phyloP scores from a whole-genome alignment of 805 yeast species.

The Candida maris region DNA sequence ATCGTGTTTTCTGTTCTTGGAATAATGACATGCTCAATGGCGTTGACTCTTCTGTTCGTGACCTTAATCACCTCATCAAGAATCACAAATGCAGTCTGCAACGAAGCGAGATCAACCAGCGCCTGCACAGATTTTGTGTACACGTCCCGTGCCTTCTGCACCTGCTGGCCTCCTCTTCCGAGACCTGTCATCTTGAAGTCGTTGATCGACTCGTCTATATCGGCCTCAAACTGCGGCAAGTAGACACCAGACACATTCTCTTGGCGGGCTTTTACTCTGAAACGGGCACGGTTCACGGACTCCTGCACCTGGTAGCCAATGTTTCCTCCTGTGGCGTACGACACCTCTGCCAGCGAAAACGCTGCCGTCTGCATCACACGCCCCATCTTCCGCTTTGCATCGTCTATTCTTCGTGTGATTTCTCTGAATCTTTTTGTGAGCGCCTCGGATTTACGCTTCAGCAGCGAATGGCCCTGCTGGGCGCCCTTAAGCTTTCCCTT shows the following conservation, averaged over 20 bases:
- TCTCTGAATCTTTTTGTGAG: constrained; percentile 94
- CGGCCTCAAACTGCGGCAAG: constrained; percentile 87
- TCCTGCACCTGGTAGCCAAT: constrained; percentile 95
- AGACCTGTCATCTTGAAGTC: constrained; percentile 95
- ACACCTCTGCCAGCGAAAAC: constrained; percentile 93
- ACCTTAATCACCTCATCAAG: constrained; percentile 97
- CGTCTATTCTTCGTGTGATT: constrained; percentile 89
- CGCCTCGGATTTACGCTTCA: constrained; percentile 96
- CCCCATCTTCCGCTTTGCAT: constrained; percentile 96
- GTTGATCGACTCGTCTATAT: constrained; percentile 77
- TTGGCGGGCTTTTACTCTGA: constrained; percentile 85
- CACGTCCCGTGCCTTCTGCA: constrained; percentile 87
- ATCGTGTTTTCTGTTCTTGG: constrained; percentile 98
- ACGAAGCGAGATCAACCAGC: constrained; percentile 88
- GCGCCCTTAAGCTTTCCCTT: constrained; percentile 96
- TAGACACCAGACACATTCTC: constrained; percentile 96
- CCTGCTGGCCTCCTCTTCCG: constrained; percentile 98
- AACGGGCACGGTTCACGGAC: constrained; percentile 84
- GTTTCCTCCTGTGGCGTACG: constrained; percentile 96
- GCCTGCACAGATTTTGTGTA: constrained; percentile 97
- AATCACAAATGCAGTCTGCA: constrained; percentile 95
- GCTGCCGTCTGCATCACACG: constrained; percentile 98
- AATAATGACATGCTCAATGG: constrained; percentile 95
- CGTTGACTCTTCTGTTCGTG: constrained; percentile 96
- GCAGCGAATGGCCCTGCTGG: constrained; percentile 87